Evolutionary conservation across 2,329 filamentous ascomycete species (phyloP), one percentile per base, ranked within the genome.

Genomic region (Ploettnerulaceae sp.): DNA sequence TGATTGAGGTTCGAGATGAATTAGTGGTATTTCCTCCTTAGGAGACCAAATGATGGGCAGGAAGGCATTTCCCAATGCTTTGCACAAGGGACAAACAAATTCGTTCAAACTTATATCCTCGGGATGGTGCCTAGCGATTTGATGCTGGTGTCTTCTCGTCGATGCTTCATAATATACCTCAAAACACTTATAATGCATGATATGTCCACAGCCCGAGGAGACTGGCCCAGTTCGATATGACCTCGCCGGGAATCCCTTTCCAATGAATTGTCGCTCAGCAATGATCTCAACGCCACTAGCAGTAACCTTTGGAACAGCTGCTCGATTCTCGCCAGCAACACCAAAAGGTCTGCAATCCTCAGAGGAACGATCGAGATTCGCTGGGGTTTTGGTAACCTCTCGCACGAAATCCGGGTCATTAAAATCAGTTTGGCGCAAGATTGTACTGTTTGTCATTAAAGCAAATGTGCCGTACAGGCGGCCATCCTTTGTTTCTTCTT

Each of bases 101-200:
- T 98, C 93, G 53, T 94, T 86, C 33, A 79, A 73, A 15, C 77
- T 73, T 2, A 88, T 75, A 45, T 83, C 77, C 64, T 98, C 94
- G 0, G 93, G 93, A 58, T 97, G 93, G 58, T 95, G 88, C 11
- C 93, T 79, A 6, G 93, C 90, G 65, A 98, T 95, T 64, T 98
- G 93, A 59, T 93, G 88, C 15, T 79, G 79, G 63, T 98, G 94
- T 29, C 93, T 80, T 50, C 90, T 78, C 43, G 83, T 75, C 0
- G 89, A 95, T 3, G 91, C 89, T 35, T 86, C 80, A 55, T 88
- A 85, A 62, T 97, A 98, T 31, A 86, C 79, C 60, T 96, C 89
- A 63, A 98, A 98, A 68, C 93, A 98, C 57, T 79, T 82, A 64
- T 87, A 97, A 66, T 98, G 93, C 93, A 98, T 98, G 61, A 98